Evolutionary conservation across 768 basidiomycete species (phyloP).

Genomic region (Terana coerulea): DNA sequence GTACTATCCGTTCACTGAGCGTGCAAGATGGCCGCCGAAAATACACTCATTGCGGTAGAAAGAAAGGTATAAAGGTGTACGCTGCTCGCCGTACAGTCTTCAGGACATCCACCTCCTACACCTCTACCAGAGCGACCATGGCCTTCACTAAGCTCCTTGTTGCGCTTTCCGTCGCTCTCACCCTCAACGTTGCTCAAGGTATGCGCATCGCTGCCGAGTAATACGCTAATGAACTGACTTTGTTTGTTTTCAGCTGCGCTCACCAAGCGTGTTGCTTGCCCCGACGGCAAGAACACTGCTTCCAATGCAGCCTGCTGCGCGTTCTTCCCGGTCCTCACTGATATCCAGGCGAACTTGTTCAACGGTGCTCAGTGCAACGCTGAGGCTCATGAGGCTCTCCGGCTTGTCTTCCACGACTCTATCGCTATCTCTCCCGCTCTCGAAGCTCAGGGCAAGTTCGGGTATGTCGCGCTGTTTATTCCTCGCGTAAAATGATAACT

Average conservation of each 20-base stretch:
- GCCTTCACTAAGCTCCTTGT: conserved; percentile 8
- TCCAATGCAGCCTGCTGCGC: conserved; percentile 26
- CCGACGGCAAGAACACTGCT: conserved; percentile 26
- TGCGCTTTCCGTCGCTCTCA: neutral
- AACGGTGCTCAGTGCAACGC: conserved; percentile 26
- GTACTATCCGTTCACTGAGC: too few relatives aligned
- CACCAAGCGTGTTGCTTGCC: conserved; percentile 20
- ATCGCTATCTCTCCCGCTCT: conserved; percentile 8
- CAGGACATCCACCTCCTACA: neutral
- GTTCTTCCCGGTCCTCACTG: conserved; percentile 26
- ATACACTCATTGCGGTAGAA: too few relatives aligned
- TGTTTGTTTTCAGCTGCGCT: neutral
- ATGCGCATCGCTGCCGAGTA: too few relatives aligned
- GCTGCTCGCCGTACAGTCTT: neutral
- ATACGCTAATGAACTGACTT: too few relatives aligned
- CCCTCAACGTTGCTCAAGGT: neutral
- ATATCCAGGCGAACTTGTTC: conserved; percentile 25
- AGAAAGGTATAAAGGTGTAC: neutral
- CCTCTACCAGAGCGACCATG: neutral
- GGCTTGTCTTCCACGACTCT: conserved; percentile 25
- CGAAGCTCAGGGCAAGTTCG: conserved; percentile 17
- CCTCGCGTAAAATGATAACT: neutral
- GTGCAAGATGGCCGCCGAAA: too few relatives aligned
- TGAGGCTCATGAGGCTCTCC: conserved; percentile 23
- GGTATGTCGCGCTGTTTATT: conserved; percentile 5